Conservation (phyloP, 1,139 yeast genomes). For the Meyerozyma guilliermondii region DNA sequence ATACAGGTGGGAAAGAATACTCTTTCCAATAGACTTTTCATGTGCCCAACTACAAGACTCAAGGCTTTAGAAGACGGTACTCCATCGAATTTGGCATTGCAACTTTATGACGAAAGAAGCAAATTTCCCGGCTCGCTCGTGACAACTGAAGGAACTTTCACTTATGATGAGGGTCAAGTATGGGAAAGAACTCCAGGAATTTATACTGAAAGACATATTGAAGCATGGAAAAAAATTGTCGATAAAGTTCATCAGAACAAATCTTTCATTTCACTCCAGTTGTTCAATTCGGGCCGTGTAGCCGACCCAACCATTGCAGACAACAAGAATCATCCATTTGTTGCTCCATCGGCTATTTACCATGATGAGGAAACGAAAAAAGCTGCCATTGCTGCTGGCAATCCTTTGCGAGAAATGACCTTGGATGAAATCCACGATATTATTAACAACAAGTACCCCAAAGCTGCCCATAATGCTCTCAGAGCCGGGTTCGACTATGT, state of each 20-base stretch:
- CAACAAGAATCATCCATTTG: slow-evolving; percentile 22
- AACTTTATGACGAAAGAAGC: slow-evolving; percentile 11
- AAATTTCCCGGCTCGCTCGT: slow-evolving; percentile 10
- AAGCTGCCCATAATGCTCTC: slow-evolving; percentile 15
- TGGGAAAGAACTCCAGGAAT: slow-evolving; percentile 8
- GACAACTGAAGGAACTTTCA: slow-evolving; percentile 11
- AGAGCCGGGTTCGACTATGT: slow-evolving; percentile 15
- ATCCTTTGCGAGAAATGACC: slow-evolving; percentile 9
- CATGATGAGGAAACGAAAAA: slow-evolving; percentile 3
- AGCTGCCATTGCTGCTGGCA: slow-evolving; percentile 9
- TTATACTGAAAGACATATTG: slow-evolving; percentile 8
- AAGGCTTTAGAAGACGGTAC: slow-evolving; percentile 9
- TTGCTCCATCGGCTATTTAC: slow-evolving; percentile 14
- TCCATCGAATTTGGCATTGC: slow-evolving; percentile 10
- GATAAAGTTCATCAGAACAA: slow-evolving; percentile 10
- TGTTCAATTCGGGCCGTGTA: slow-evolving; percentile 17
- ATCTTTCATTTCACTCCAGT: slow-evolving; percentile 9
- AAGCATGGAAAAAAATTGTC: slow-evolving; percentile 10
- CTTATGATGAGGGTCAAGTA: slow-evolving; percentile 3
- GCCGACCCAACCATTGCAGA: slow-evolving; percentile 17
- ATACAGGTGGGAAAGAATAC: slow-evolving; percentile 12
- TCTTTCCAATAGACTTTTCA: slow-evolving; percentile 11
- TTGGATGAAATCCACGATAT: slow-evolving; percentile 10
- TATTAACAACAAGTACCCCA: slow-evolving; percentile 7
- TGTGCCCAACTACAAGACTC: slow-evolving; percentile 14